Percentiles rank a stretch among this genome's conserved stretches.
Evolutionary conservation across 78 protist genomes (phyloP).

Genomic region (Cyanophora paradoxa): DNA sequence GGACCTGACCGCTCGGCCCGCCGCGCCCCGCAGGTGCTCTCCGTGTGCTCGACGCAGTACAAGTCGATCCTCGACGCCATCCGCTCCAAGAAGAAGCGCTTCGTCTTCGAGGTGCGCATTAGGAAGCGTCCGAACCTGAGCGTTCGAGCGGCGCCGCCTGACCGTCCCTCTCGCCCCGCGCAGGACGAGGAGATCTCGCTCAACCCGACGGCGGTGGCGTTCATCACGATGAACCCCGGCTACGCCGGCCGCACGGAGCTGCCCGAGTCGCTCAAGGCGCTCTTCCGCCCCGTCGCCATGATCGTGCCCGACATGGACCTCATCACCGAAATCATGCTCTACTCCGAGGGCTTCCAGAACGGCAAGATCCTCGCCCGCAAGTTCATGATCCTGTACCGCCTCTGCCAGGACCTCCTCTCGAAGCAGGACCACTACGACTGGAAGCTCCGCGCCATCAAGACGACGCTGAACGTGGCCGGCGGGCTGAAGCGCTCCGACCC

Average conservation of each 20-base stretch:
- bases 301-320: conserved; percentile 56
- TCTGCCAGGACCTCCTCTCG: conserved; percentile 66
- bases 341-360: conserved; percentile 19
- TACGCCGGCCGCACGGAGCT: conserved; percentile 88
- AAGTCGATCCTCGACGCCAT: conserved; percentile 63
- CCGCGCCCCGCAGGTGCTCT: conserved; percentile 72
- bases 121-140: conserved; percentile 21
- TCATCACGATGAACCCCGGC: conserved; percentile 93
- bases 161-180: no score
- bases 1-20: background rate
- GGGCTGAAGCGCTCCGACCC: conserved; percentile 74
- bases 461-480: conserved; percentile 83
- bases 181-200: conserved; percentile 18
- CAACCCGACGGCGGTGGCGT: conserved; percentile 41
- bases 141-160: background rate
- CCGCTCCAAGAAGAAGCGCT: conserved; percentile 24
- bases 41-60: conserved; percentile 84
- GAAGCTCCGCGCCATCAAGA: conserved; percentile 88
- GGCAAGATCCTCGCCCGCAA: conserved; percentile 57
- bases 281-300: conserved; percentile 56
- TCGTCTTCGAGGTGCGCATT: conserved; percentile 39
- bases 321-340: conserved; percentile 54
- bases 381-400: conserved; percentile 66
- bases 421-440: conserved; percentile 83
- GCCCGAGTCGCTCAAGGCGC: conserved; percentile 63